These are phyloP conservation scores for Cercospora janseana DNA, from an alignment of 2,329 filamentous ascomycete species.

Conservation along the genomic window DNA sequence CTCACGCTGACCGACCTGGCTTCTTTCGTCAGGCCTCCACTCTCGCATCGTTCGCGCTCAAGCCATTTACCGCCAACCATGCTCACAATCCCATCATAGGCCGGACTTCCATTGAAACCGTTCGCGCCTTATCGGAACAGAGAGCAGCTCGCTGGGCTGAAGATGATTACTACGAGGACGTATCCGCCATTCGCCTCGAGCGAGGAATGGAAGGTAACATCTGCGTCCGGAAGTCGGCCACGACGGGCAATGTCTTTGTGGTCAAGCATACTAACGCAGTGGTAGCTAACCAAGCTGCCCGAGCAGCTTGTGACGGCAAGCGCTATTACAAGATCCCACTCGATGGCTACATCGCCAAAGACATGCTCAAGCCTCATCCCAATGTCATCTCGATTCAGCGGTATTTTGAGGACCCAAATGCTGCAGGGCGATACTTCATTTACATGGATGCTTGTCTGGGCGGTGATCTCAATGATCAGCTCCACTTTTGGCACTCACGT, in stretches of 20 bases:
- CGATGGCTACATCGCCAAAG: not conserved
- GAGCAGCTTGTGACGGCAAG: not conserved
- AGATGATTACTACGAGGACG: not conserved
- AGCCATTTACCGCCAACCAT: too few species aligned
- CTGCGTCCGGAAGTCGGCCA: not conserved
- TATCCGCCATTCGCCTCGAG: not conserved
- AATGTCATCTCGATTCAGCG: not conserved
- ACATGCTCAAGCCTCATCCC: not conserved
- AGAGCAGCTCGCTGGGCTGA: not conserved
- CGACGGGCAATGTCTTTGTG: not conserved
- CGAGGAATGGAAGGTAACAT: not conserved
- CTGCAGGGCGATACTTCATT: not conserved
- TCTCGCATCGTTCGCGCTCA: too few species aligned
- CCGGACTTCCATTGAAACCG: too few species aligned
- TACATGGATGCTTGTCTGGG: conserved; percentile 13
- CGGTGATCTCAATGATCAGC: conserved; percentile 20
- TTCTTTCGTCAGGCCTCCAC: too few species aligned
- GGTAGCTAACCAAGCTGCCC: not conserved
- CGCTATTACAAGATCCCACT: conserved; percentile 4
- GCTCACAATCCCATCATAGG: too few species aligned
- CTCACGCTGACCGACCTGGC: too few species aligned
- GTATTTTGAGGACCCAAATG: not conserved
- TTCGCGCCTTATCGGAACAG: not conserved
- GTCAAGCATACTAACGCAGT: not conserved
- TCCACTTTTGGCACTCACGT: not conserved